Evolutionary conservation across 2,329 filamentous ascomycete species (phyloP).

Genomic region (Colletotrichum sp.): DNA sequence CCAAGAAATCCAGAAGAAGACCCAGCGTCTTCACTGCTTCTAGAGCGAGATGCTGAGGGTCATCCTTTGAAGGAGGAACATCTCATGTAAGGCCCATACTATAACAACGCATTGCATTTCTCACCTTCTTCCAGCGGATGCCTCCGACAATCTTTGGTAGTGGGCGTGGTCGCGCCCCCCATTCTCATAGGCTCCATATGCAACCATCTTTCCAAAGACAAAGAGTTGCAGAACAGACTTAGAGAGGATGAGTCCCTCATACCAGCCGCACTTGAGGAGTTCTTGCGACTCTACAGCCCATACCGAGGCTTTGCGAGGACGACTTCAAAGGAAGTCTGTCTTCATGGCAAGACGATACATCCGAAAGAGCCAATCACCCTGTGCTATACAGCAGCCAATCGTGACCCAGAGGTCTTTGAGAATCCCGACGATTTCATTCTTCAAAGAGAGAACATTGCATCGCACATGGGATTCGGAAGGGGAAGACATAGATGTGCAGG

Average conservation of each 20-base stretch:
- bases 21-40: conserved; percentile 23
- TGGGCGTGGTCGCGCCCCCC: conserved; percentile 24
- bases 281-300: conserved; percentile 24
- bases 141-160: conserved; percentile 24
- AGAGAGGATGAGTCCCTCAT: conserved; percentile 22
- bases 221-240: conserved; percentile 15
- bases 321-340: conserved; percentile 9
- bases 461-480: conserved; percentile 25
- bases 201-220: conserved; percentile 23
- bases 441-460: conserved; percentile 19
- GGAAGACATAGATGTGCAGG: conserved; percentile 26
- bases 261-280: conserved; percentile 26
- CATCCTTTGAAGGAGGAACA: conserved; percentile 22
- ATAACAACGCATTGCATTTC: neutral
- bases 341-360: conserved; percentile 19
- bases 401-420: conserved; percentile 24
- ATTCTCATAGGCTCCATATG: conserved; percentile 26
- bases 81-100: neutral
- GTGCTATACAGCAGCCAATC: conserved; percentile 24
- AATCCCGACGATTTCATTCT: conserved; percentile 23
- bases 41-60: conserved; percentile 20
- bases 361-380: conserved; percentile 23
- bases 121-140: conserved; percentile 15
- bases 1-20: conserved; percentile 24
- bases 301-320: conserved; percentile 25